Base-by-base conservation (phyloP, 2,329 filamentous ascomycete genomes). In the Madurella fahalii region DNA sequence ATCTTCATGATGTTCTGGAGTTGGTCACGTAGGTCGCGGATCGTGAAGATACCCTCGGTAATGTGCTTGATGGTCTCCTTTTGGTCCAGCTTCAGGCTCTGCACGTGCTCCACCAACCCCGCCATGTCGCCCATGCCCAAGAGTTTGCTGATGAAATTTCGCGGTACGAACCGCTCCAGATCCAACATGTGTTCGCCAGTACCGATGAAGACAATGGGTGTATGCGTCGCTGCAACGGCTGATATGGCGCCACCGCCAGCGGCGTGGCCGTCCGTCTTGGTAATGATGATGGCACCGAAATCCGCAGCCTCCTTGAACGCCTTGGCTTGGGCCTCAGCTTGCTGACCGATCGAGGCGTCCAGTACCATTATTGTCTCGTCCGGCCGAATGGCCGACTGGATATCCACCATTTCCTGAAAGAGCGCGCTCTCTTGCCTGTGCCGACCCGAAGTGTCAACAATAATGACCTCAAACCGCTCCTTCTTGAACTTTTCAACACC, bases 51-150 rank as follows among this genome's bases (percentile, higher is more conserved):
- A 53, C 94, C 94, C 67, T 96, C 93, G 7, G 90, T 88, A 62
- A 99, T 95, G 75, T 99, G 93, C 77, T 99, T 99, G 80, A 99
- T 96, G 3, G 94, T 97, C 66, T 97, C 93, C 73, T 99, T 97
- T 63, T 96, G 94, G 71, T 97, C 92, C 47, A 96, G 82, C 69
- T 95, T 96, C 49, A 99, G 81, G 32, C 87, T 90, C 70, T 99
- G 94, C 1, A 99, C 94, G 68, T 99, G 94, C 72, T 99, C 94
- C 11, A 99, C 89, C 32, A 99, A 74, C 0, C 94, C 93, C 25
- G 89, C 87, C 79, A 99, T 95, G 66, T 99, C 94, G 44, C 94
- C 94, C 91, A 97, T 97, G 48, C 94, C 94, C 13, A 99, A 79
- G 7, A 99, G 77, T 72, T 96, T 99, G 62, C 87, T 89, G 44